Evolutionary conservation across 2,329 filamentous ascomycete species (phyloP), one percentile per base, ranked within the genome.

Genomic region (Alternaria tenuissima): DNA sequence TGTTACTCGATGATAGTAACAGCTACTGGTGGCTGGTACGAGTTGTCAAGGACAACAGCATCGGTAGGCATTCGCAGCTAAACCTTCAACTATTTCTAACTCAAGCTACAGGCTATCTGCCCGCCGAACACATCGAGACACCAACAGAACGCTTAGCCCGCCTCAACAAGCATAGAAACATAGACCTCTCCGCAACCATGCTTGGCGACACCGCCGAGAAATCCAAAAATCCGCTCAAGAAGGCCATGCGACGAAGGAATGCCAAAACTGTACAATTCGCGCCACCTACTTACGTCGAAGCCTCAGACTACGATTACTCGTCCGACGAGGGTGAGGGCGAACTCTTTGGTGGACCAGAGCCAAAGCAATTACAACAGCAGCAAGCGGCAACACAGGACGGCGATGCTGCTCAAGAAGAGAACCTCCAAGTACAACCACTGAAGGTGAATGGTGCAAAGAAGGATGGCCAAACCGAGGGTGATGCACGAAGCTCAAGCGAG

Each of bases 11-110:
- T 75, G 95, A 99, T 74, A 98, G 93, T 81, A 99, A 99, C 82
- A 98, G 94, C 81, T 99, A 99, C 79, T 99, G 95, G 95, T 99
- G 95, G 95, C 87, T 99, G 62, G 95, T 99, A 14, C 87, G 94
- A 66, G 92, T 99, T 46, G 94, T 98, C 54, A 98, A 98, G 79
- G 95, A 99, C 80, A 96, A 92, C 78, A 98, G 93, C 77, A 99
- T 99, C 79, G 88, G 88, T 89, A 78, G 62, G 84, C 72, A 16
- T 20, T 18, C 28, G 32, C 7, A 2, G 8, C 38, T 18, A 7
- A 22, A n/a, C 1, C 2, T 24, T 8, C 11, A 28, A 12, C 24
- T 18, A 20, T 42, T 12, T 53, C 63, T 70, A 32, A 49, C 16
- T 38, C 0, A 39, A n/a, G 4, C 5, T n/a, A n/a, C 28, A 97